Evolutionary conservation across 2,329 filamentous ascomycete genomes (phyloP).

Genomic region (Aspergillus flavus): DNA sequence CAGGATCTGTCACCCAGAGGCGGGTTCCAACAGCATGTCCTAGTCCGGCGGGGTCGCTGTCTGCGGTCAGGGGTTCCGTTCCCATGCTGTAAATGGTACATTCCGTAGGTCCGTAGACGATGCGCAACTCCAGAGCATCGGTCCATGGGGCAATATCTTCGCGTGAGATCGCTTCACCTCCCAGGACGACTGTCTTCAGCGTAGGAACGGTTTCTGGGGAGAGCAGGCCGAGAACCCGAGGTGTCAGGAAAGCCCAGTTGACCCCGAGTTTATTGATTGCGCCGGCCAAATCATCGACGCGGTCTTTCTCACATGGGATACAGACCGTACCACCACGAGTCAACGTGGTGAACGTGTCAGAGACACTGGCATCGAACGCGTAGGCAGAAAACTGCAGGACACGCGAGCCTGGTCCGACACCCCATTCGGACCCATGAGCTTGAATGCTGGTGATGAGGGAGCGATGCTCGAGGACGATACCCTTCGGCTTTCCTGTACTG

Average conservation of each 20-base stretch:
- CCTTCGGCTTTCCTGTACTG: slow-evolving; percentile 2
- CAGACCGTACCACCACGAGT: slow-evolving; percentile 1
- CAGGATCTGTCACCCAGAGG: slow-evolving; percentile 7
- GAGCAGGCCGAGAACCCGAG: neutral
- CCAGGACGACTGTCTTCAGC: neutral
- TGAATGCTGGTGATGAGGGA: neutral
- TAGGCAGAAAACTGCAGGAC: slow-evolving; percentile 9
- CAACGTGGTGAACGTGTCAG: slow-evolving; percentile 3
- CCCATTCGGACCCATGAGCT: neutral
- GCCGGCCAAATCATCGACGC: neutral
- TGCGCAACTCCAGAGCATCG: neutral
- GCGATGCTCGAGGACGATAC: slow-evolving; percentile 3
- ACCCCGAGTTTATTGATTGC: neutral
- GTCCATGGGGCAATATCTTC: slow-evolving; percentile 4
- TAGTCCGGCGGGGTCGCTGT: slow-evolving; percentile 3
- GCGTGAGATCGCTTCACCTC: neutral
- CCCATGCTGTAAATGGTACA: neutral
- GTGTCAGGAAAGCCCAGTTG: slow-evolving; percentile 5
- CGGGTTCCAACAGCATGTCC: slow-evolving; percentile 3
- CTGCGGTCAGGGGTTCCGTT: neutral
- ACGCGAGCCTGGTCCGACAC: neutral
- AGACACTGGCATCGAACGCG: slow-evolving; percentile 1
- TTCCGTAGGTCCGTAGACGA: slow-evolving; percentile 9
- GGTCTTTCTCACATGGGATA: slow-evolving; percentile 1
- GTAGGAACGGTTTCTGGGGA: neutral